A percentile compares a stretch with the other conserved stretches of the same genome.
These are phyloP conservation scores for Triglochin maritima DNA, from an alignment of 106 monocot species.

Conservation along the genomic window DNA sequence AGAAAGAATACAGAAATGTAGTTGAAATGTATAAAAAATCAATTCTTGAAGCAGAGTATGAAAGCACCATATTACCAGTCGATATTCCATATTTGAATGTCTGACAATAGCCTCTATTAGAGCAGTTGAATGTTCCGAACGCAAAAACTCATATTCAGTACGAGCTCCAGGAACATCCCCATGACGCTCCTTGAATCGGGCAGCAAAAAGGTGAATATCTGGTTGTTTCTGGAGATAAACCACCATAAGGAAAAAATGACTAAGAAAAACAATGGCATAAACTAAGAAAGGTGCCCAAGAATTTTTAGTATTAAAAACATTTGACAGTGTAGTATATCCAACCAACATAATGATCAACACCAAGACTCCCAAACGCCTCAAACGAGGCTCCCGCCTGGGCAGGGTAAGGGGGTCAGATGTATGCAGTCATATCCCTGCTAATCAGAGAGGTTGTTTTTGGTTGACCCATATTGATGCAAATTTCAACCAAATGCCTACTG, in stretches of 20 bases:
- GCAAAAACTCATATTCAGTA: constrained; percentile 58
- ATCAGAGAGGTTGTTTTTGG: no score
- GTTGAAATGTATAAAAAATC: neutral
- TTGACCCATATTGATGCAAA: no score
- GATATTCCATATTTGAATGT: constrained; percentile 88
- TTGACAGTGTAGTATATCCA: no score
- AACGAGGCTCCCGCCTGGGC: no score
- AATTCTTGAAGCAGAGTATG: neutral
- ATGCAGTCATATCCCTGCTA: no score
- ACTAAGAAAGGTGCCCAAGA: no score
- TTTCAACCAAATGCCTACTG: no score
- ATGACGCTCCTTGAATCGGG: constrained; percentile 78
- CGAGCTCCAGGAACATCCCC: constrained; percentile 77
- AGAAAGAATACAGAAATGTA: constrained; percentile 1
- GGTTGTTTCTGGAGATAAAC: constrained; percentile 67
- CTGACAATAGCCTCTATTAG: constrained; percentile 69
- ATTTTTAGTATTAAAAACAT: no score
- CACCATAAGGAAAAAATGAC: neutral
- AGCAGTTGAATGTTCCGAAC: constrained; percentile 59
- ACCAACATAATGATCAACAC: no score
- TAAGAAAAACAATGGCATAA: neutral
- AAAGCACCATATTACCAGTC: constrained; percentile 33
- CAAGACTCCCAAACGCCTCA: no score
- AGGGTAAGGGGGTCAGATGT: no score
- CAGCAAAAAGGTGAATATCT: constrained; percentile 91